Conservation (phyloP, 1,284 basidiomycete genomes). For the Phylloboletellus chloephorus region DNA sequence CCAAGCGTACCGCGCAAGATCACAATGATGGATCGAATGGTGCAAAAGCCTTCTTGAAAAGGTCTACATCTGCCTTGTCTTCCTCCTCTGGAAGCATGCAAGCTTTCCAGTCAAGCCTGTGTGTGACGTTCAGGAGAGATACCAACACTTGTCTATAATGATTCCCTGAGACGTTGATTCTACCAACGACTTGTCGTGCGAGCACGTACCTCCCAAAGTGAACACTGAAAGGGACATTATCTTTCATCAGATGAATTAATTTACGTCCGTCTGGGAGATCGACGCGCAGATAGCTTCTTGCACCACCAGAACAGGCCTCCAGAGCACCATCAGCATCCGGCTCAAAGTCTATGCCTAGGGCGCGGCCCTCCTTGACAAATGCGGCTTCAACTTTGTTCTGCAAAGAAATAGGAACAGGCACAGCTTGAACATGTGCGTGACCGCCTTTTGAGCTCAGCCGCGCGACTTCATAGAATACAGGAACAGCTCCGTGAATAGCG, state of each 20-base stretch:
- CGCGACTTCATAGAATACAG: slow-evolving; percentile 86
- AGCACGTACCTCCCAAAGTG: slow-evolving; percentile 84
- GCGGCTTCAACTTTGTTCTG: slow-evolving; percentile 60
- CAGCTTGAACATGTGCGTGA: slow-evolving; percentile 86
- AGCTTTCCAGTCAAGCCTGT: slow-evolving; percentile 86
- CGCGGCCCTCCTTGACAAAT: slow-evolving; percentile 65
- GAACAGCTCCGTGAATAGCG: slow-evolving; percentile 59
- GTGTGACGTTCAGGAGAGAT: slow-evolving; percentile 62
- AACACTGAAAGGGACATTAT: slow-evolving; percentile 74
- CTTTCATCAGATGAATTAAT: slow-evolving; percentile 80
- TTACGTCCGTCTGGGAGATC: slow-evolving; percentile 84
- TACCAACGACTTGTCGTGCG: slow-evolving; percentile 1
- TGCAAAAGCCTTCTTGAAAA: slow-evolving; percentile 79
- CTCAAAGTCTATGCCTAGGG: slow-evolving; percentile 62
- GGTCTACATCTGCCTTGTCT: slow-evolving; percentile 73
- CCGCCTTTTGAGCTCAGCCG: slow-evolving; percentile 81
- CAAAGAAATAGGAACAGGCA: slow-evolving; percentile 70
- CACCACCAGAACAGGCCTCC: slow-evolving; percentile 45
- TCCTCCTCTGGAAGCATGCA: slow-evolving; percentile 78
- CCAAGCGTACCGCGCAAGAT: not conserved
- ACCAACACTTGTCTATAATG: slow-evolving; percentile 69
- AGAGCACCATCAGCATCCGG: slow-evolving; percentile 61
- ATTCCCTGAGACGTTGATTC: slow-evolving; percentile 1
- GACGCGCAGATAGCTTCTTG: slow-evolving; percentile 81
- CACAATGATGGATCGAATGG: slow-evolving; percentile 56